A percentile compares a stretch with the other conserved stretches of the same genome.
These are phyloP conservation scores for Cladosporium oxysporum DNA, from an alignment of 2,329 filamentous ascomycete genomes.

Conservation along the genomic window DNA sequence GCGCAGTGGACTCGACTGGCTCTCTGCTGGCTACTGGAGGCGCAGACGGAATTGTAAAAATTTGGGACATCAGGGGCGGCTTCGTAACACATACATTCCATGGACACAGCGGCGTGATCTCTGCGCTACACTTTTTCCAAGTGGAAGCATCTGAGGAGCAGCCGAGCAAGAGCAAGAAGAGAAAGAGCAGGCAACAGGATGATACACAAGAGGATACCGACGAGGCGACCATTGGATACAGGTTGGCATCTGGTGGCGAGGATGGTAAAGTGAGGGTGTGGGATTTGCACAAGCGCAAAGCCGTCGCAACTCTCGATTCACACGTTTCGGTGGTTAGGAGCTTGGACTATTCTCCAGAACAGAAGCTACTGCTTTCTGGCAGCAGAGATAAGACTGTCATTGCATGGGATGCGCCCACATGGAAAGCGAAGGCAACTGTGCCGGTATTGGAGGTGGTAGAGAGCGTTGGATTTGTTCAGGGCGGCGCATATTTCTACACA, in stretches of 20 bases:
- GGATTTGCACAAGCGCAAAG: slow-evolving; percentile 82
- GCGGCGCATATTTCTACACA: slow-evolving; percentile 74
- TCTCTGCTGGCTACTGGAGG: slow-evolving; percentile 90
- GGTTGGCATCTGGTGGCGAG: slow-evolving; percentile 87
- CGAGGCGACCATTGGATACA: slow-evolving; percentile 63
- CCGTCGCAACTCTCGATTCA: slow-evolving; percentile 77
- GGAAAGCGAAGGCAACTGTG: slow-evolving; percentile 78
- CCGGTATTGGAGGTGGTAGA: slow-evolving; percentile 86
- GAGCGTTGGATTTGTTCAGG: slow-evolving; percentile 73
- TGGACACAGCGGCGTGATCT: slow-evolving; percentile 87
- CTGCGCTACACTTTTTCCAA: slow-evolving; percentile 89
- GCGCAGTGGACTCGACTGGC: slow-evolving; percentile 81
- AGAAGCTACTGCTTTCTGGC: slow-evolving; percentile 77
- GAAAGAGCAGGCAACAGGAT: slow-evolving; percentile 46
- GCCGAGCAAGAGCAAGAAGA: slow-evolving; percentile 42
- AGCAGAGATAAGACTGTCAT: slow-evolving; percentile 93
- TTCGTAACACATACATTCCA: slow-evolving; percentile 95
- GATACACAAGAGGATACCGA: slow-evolving; percentile 50
- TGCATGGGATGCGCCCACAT: slow-evolving; percentile 83
- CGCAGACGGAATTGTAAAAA: slow-evolving; percentile 89
- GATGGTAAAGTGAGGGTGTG: slow-evolving; percentile 91
- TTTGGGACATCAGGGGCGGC: slow-evolving; percentile 91
- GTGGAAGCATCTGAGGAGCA: slow-evolving; percentile 31
- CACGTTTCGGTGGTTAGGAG: slow-evolving; percentile 94
- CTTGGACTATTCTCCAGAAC: slow-evolving; percentile 74